Evolutionary conservation across 768 basidiomycete species (phyloP).

Genomic region (Suillus paluster): DNA sequence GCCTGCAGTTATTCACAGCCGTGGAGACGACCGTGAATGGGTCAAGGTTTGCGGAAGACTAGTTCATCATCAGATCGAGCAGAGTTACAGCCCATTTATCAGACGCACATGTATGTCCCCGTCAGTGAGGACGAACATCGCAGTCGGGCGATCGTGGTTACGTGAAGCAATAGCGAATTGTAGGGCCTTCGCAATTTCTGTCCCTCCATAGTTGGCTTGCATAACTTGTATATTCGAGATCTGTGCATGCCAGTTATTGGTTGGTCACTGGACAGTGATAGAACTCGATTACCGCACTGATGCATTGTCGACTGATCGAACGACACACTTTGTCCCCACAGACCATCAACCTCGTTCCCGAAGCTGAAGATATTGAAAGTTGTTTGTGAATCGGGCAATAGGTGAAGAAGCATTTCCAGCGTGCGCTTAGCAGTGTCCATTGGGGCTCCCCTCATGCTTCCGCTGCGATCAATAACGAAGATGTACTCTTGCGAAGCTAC

Average conservation of each 20-base stretch:
- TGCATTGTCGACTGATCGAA: conserved; percentile 38
- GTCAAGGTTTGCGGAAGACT: conserved; percentile 21
- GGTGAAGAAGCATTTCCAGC: conserved; percentile 49
- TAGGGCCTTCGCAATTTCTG: conserved; percentile 52
- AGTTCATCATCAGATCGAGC: not conserved
- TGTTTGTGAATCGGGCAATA: conserved; percentile 48
- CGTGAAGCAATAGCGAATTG: conserved; percentile 41
- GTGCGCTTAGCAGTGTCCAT: conserved; percentile 55
- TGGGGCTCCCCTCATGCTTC: conserved; percentile 50
- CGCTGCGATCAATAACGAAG: conserved; percentile 63
- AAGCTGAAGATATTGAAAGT: conserved; percentile 66
- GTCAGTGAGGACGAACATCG: conserved; percentile 63
- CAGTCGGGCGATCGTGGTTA: conserved; percentile 42
- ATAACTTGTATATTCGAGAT: conserved; percentile 44
- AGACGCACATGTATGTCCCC: conserved; percentile 44
- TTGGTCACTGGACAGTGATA: not conserved
- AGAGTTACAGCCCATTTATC: not conserved
- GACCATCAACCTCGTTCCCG: conserved; percentile 29
- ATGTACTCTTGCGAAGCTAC: conserved; percentile 57
- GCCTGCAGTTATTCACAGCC: conserved; percentile 38
- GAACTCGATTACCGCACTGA: conserved; percentile 39
- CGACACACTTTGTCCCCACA: conserved; percentile 41
- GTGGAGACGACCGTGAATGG: conserved; percentile 24
- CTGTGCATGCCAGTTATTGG: conserved; percentile 33
- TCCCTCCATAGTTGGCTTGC: conserved; percentile 52